phyloP scores from a whole-genome alignment of 192 early-diverging fungal species.

The Blastocladiella britannica region DNA sequence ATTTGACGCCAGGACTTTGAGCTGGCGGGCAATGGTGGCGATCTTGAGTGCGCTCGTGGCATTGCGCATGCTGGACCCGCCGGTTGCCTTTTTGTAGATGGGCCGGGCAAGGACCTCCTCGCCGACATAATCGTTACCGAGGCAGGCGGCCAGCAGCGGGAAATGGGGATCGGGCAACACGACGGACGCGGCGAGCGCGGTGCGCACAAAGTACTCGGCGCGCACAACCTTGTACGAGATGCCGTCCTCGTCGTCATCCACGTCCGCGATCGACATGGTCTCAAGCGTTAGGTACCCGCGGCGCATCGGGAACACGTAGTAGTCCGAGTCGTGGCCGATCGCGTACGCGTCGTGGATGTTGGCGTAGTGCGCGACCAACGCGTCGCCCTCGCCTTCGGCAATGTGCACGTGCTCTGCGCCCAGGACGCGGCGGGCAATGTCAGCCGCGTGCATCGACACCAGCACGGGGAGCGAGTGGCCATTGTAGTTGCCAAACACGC shows the following conservation, averaged over 20 bases:
- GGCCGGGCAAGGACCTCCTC: too few species aligned
- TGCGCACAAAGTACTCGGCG: too few species aligned
- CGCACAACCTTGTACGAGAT: neutral
- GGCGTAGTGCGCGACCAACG: neutral
- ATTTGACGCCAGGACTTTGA: too few species aligned
- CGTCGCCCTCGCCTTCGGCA: neutral
- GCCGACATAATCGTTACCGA: neutral
- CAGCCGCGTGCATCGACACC: neutral
- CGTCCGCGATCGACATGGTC: neutral
- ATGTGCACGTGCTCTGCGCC: neutral
- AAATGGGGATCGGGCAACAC: neutral
- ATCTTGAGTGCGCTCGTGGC: too few species aligned
- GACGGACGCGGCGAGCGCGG: neutral
- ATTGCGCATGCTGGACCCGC: too few species aligned
- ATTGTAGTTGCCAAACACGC: neutral
- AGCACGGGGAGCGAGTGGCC: neutral
- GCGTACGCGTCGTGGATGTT: neutral
- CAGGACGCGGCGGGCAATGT: neutral
- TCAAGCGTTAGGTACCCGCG: neutral
- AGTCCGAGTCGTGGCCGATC: neutral
- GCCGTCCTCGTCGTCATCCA: neutral
- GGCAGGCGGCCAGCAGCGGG: neutral
- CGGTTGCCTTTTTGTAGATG: too few species aligned
- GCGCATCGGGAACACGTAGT: neutral
- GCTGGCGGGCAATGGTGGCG: too few species aligned